Evolutionary conservation across 2,329 filamentous ascomycete species (phyloP).

Genomic region (Diaporthe citrichinensis): DNA sequence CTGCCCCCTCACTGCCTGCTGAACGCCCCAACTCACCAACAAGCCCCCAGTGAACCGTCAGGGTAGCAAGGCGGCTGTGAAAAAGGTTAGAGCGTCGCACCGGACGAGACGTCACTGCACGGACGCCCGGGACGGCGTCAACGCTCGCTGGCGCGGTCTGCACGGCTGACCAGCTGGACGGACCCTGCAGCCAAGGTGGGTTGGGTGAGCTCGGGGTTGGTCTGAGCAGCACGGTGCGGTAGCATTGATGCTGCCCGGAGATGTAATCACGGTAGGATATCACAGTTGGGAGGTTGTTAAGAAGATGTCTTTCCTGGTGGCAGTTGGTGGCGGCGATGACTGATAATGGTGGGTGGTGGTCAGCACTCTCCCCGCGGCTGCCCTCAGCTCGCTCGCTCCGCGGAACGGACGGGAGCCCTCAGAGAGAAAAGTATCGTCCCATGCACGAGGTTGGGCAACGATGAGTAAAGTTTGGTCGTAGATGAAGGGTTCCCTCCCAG

Average conservation of each 20-base stretch:
- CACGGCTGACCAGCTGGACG: conserved; percentile 3
- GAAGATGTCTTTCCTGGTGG: neutral
- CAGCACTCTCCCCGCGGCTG: neutral
- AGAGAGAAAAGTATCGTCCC: conserved; percentile 6
- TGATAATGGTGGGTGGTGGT: neutral
- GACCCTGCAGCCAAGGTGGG: conserved; percentile 20
- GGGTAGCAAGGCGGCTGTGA: neutral
- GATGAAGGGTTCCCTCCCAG: conserved; percentile 6
- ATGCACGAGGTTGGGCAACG: conserved; percentile 9
- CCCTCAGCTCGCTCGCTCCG: neutral
- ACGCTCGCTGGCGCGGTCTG: neutral
- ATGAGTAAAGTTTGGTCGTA: conserved; percentile 6
- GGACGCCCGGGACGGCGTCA: neutral
- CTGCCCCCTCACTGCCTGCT: neutral
- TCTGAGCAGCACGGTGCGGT: neutral
- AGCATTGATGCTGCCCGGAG: conserved; percentile 2
- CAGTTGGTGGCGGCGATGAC: neutral
- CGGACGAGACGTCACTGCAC: neutral
- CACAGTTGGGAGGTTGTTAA: neutral
- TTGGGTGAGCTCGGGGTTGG: conserved; percentile 14
- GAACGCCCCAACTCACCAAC: neutral
- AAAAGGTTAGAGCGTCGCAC: conserved; percentile 15
- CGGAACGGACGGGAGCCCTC: conserved; percentile 15
- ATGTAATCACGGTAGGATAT: neutral
- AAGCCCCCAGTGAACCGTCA: neutral